Conservation (phyloP, 805 yeast genomes). For the Spathaspora passalidarum region DNA sequence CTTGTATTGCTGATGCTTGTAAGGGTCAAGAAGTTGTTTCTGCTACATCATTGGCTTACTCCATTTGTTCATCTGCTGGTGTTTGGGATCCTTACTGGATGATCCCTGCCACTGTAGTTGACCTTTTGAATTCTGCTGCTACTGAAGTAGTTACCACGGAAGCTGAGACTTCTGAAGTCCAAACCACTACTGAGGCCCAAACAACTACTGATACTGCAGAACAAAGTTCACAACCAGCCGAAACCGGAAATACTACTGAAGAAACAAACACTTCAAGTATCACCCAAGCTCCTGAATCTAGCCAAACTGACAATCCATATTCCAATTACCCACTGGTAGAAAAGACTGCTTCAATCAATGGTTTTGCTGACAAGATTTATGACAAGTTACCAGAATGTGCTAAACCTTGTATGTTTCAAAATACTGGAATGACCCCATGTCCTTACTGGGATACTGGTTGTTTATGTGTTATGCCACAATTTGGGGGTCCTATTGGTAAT, state of each 20-base stretch:
- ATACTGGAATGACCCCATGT: slow-evolving; percentile 32
- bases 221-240: slow-evolving; percentile 7
- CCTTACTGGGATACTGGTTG: slow-evolving; percentile 49
- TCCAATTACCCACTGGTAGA: slow-evolving; percentile 34
- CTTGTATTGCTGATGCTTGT: slow-evolving; percentile 37
- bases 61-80: slow-evolving; percentile 41
- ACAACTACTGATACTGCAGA: slow-evolving; percentile 15
- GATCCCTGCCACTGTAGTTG: slow-evolving; percentile 28
- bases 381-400: slow-evolving; percentile 36
- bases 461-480: slow-evolving; percentile 40
- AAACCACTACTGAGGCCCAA: slow-evolving; percentile 1
- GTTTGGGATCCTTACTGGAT: slow-evolving; percentile 42
- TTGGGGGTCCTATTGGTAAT: slow-evolving; percentile 30
- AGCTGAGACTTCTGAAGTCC: slow-evolving; percentile 5
- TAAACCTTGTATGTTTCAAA: slow-evolving; percentile 27
- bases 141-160: slow-evolving; percentile 10
- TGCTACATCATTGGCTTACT: slow-evolving; percentile 39
- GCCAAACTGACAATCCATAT: slow-evolving; percentile 17
- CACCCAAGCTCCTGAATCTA: not conserved
- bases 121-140: slow-evolving; percentile 15
- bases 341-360: slow-evolving; percentile 39
- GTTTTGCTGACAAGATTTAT: slow-evolving; percentile 39
- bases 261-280: not conserved
- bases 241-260: not conserved
- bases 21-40: slow-evolving; percentile 29